Conservation (phyloP, 1,139 yeast species). For the Candida pseudoviswanathii region DNA sequence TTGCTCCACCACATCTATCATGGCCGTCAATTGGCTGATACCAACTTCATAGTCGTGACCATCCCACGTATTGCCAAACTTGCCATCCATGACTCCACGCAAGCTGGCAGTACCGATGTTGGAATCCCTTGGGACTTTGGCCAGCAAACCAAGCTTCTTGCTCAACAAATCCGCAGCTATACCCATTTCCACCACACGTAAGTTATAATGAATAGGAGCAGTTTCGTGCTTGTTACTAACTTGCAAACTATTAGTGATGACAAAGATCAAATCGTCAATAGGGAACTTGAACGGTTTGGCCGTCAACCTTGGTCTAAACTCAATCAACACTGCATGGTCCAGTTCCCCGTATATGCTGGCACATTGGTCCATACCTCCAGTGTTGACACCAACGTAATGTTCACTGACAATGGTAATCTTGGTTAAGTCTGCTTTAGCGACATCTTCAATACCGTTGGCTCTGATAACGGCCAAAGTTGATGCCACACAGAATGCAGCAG, state of each 20-base stretch:
- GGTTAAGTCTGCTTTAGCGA: constrained; percentile 57
- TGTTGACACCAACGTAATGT: constrained; percentile 72
- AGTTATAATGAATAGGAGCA: constrained; percentile 68
- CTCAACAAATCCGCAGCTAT: constrained; percentile 64
- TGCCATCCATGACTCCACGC: constrained; percentile 63
- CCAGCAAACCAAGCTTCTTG: constrained; percentile 40
- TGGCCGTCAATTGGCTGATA: constrained; percentile 36
- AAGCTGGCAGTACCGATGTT: constrained; percentile 55
- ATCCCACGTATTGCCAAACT: constrained; percentile 46
- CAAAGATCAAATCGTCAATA: constrained; percentile 49
- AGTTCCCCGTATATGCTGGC: constrained; percentile 71
- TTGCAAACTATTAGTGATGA: constrained; percentile 65
- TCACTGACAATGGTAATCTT: constrained; percentile 68
- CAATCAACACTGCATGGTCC: constrained; percentile 60
- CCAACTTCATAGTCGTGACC: constrained; percentile 50
- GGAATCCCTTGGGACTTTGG: constrained; percentile 48
- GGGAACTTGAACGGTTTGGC: constrained; percentile 65
- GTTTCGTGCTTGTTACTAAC: constrained; percentile 69
- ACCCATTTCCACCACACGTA: constrained; percentile 71
- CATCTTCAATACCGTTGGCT: constrained; percentile 49
- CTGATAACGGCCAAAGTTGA: constrained; percentile 60
- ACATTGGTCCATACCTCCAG: constrained; percentile 81
- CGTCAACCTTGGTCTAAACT: constrained; percentile 59
- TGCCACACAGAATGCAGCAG: constrained; percentile 74
- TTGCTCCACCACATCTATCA: constrained; percentile 45